A percentile compares a stretch with the other conserved stretches of the same genome.
phyloP scores from a whole-genome alignment of 495 filamentous ascomycete genomes.

The Bryoglossum gracile region DNA sequence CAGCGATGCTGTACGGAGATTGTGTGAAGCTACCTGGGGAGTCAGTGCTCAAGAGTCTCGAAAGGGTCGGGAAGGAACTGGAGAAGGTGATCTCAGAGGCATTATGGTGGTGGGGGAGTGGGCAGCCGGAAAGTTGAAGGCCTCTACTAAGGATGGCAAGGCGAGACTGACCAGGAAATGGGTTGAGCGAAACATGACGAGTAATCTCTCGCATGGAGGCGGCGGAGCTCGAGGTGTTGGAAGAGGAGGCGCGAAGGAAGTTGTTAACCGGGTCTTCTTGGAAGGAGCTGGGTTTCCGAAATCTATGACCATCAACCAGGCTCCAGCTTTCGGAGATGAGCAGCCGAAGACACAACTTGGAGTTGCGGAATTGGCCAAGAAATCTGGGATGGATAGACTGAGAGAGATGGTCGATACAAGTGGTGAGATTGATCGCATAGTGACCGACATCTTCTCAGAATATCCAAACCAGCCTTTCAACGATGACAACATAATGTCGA shows the following conservation, averaged over 20 bases:
- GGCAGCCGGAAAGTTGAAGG: conserved; percentile 75
- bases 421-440: conserved; percentile 80
- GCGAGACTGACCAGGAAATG: conserved; percentile 64
- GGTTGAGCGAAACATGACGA: conserved; percentile 73
- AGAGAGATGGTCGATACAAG: conserved; percentile 82
- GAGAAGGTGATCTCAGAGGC: conserved; percentile 85
- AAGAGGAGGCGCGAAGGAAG: conserved; percentile 71
- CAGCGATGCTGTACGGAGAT: conserved; percentile 74
- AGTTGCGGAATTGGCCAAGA: conserved; percentile 72
- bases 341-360: conserved; percentile 44
- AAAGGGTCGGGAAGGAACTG: conserved; percentile 42
- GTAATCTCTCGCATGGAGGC: conserved; percentile 63
- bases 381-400: conserved; percentile 69
- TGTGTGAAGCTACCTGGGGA: conserved; percentile 94
- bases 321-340: conserved; percentile 28
- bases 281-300: conserved; percentile 73
- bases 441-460: conserved; percentile 68
- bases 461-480: conserved; percentile 85
- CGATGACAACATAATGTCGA: conserved; percentile 84
- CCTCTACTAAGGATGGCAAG: conserved; percentile 31
- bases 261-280: conserved; percentile 77
- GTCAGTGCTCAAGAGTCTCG: conserved; percentile 39
- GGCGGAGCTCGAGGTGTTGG: conserved; percentile 61
- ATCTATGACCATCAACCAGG: conserved; percentile 17
- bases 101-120: conserved; percentile 93